Evolutionary conservation across 2,329 filamentous ascomycete genomes (phyloP).

Genomic region (Phyllosticta paracitricarpa): DNA sequence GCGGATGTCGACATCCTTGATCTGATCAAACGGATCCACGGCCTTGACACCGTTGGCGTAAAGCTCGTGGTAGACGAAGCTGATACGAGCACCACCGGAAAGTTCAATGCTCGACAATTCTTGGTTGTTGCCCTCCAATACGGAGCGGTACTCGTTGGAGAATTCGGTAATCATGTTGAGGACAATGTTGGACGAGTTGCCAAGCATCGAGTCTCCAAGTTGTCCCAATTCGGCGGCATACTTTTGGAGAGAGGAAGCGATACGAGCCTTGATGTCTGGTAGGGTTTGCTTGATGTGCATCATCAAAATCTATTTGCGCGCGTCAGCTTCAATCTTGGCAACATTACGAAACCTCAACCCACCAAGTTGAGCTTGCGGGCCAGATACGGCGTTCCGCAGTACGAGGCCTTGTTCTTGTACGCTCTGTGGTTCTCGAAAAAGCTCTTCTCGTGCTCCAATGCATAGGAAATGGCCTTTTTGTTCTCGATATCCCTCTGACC

Average conservation of each 20-base stretch:
- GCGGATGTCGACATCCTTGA: constrained; percentile 96
- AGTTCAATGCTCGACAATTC: constrained; percentile 91
- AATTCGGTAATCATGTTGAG: constrained; percentile 99
- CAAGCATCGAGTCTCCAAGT: constrained; percentile 87
- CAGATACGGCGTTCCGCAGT: constrained; percentile 95
- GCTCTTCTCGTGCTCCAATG: constrained; percentile 86
- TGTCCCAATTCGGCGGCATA: constrained; percentile 72
- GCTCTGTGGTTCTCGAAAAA: constrained; percentile 99
- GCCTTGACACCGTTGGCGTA: constrained; percentile 97
- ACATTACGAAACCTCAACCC: constrained; percentile 15
- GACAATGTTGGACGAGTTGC: constrained; percentile 92
- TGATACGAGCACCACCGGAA: constrained; percentile 94
- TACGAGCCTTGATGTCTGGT: constrained; percentile 95
- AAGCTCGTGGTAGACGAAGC: constrained; percentile 97
- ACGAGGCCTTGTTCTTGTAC: constrained; percentile 95
- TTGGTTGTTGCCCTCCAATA: constrained; percentile 92
- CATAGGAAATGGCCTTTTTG: constrained; percentile 85
- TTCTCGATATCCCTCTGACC: constrained; percentile 98
- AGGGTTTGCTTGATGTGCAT: constrained; percentile 99
- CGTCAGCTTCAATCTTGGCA: constrained; percentile 17
- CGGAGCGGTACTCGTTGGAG: constrained; percentile 92
- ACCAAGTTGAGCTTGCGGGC: constrained; percentile 90
- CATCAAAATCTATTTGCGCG: constrained; percentile 66
- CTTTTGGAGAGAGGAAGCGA: constrained; percentile 86
- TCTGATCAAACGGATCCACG: constrained; percentile 91